Evolutionary conservation across 495 filamentous ascomycete genomes (phyloP).

Genomic region (Chlorociboria aeruginascens): DNA sequence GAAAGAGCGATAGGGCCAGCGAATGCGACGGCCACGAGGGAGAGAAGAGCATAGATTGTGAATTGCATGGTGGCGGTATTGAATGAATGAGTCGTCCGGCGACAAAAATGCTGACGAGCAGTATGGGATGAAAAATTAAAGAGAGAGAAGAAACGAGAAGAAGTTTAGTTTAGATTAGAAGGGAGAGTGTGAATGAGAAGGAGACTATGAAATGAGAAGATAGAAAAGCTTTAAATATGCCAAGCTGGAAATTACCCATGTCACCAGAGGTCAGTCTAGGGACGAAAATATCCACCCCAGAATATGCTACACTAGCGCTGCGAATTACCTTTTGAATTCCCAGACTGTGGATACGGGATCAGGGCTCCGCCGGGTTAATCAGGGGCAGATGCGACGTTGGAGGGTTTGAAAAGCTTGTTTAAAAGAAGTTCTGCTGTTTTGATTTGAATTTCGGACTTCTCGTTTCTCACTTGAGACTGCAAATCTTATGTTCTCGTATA

Average conservation of each 20-base stretch:
- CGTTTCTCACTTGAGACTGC: background rate
- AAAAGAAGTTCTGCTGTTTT: background rate
- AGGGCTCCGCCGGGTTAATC: conserved; percentile 6
- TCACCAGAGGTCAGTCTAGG: background rate
- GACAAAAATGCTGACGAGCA: conserved; percentile 21
- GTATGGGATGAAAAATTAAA: conserved; percentile 5
- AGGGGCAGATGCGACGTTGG: conserved; percentile 5
- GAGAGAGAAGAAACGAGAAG: conserved; percentile 16
- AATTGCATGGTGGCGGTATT: conserved; percentile 38
- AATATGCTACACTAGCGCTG: background rate
- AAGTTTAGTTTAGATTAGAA: conserved; percentile 13
- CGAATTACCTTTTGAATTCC: conserved; percentile 4
- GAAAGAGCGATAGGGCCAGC: conserved; percentile 23
- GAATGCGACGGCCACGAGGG: conserved; percentile 32
- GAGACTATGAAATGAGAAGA: conserved; percentile 10
- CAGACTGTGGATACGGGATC: background rate
- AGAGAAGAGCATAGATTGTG: conserved; percentile 31
- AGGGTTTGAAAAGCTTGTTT: conserved; percentile 2
- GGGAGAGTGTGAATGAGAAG: conserved; percentile 12
- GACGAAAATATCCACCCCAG: background rate
- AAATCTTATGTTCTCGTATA: background rate
- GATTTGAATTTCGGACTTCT: background rate
- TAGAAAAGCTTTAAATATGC: conserved; percentile 24
- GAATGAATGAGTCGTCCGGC: conserved; percentile 31
- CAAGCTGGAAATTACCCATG: conserved; percentile 4